Evolutionary conservation across 805 yeast genomes (phyloP).

Genomic region (Ascoidea rubescens): DNA sequence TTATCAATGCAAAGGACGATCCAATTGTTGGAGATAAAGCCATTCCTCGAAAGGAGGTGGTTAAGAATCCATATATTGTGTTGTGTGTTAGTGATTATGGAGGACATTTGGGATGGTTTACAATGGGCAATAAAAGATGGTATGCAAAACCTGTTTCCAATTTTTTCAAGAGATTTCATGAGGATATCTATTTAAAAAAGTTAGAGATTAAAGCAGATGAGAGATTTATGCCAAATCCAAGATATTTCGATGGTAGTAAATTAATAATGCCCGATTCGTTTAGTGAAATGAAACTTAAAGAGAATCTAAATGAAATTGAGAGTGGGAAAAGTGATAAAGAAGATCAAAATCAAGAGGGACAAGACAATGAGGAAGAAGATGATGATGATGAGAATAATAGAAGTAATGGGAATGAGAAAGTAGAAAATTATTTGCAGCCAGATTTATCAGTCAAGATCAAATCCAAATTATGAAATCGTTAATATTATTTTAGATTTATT

Average conservation of each 20-base stretch:
- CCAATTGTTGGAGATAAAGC: slow-evolving; percentile 47
- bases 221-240: neutral
- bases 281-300: neutral
- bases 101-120: slow-evolving; percentile 77
- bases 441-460: no score
- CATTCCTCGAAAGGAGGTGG: slow-evolving; percentile 38
- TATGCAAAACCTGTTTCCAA: slow-evolving; percentile 35
- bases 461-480: no score
- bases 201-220: neutral
- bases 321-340: no score
- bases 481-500: no score
- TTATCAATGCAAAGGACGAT: slow-evolving; percentile 58
- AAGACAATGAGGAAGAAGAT: no score
- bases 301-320: no score
- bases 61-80: slow-evolving; percentile 43
- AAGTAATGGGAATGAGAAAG: no score
- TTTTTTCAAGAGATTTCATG: slow-evolving; percentile 23
- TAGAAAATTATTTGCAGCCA: no score
- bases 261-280: slow-evolving; percentile 1
- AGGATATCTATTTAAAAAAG: slow-evolving; percentile 10
- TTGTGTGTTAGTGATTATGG: slow-evolving; percentile 53
- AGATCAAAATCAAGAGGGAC: no score
- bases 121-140: slow-evolving; percentile 53
- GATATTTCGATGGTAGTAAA: neutral
- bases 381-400: no score